Evolutionary conservation across 2,329 filamentous ascomycete species (phyloP), one percentile per base, ranked within the genome.

Genomic region (Sporothrix sp.): DNA sequence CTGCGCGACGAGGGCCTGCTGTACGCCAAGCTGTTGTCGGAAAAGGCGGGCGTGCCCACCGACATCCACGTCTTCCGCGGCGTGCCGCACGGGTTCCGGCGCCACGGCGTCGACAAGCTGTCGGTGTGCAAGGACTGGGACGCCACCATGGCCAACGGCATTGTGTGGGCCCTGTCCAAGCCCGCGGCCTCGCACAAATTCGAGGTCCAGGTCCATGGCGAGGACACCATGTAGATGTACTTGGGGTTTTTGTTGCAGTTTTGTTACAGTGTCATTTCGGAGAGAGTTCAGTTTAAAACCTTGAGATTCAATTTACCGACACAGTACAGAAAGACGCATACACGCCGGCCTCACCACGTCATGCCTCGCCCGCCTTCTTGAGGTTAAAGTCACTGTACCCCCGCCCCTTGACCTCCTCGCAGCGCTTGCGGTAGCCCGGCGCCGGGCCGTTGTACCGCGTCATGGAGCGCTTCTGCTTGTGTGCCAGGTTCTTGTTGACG

Each of bases 141-240:
- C 68, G 68, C 75, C 72, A 56, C 82, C 79, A 3, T 69, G 65
- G 16, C 69, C 60, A 39, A 82, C 21, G 57, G 57, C 30, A 54
- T 58, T 11, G 21, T 48, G 5, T 57, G 52, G 49, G 37, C 42
- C 7, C 46, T 83, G 48, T 82, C 79, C 2, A 61, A 60, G 1
- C 76, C 78, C 52, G 72, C 70, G 3, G 77, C 76, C 56, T 78
- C 82, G 54, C 76, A 72, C 45, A 75, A 69, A 0, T 68, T 70
- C 77, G 42, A 47, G 1, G 18, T 55, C 18, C 40, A 54, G 23
- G 54, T 56, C 18, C 40, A 53, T 28, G 28, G 35, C 7, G 50
- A 48, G 36, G 40, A 43, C 0, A 45, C 23, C 3, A 40, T 16
- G 25, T 48, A 32, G 20, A 40, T 10, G 35, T 28, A 28, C 21